Conservation (phyloP, 1,139 yeast species). For the Pichia kudriavzevii region DNA sequence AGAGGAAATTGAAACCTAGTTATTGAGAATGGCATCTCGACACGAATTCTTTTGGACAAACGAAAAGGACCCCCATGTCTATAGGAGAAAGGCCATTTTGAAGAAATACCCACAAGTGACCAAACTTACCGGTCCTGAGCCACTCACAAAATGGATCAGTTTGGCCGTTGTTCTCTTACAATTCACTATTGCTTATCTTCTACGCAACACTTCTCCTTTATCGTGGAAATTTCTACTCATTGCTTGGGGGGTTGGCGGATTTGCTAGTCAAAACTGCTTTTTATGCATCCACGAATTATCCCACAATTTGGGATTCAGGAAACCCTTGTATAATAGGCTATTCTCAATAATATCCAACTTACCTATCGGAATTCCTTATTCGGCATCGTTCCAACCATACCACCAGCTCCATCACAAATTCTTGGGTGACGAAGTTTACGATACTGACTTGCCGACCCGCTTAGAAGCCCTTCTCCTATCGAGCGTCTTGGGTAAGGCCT, state of each 20-base stretch:
- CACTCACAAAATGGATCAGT: slow-evolving; percentile 72
- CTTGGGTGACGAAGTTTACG: slow-evolving; percentile 77
- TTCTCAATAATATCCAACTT: slow-evolving; percentile 72
- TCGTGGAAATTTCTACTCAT: slow-evolving; percentile 48
- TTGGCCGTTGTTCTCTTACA: slow-evolving; percentile 58
- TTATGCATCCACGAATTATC: slow-evolving; percentile 83
- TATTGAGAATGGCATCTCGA: too few species aligned
- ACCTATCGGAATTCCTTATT: slow-evolving; percentile 85
- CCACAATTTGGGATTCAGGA: slow-evolving; percentile 80
- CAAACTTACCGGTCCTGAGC: slow-evolving; percentile 80
- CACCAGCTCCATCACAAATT: slow-evolving; percentile 89
- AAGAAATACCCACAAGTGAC: slow-evolving; percentile 72
- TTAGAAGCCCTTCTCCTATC: slow-evolving; percentile 70
- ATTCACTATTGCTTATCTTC: slow-evolving; percentile 49
- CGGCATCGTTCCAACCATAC: slow-evolving; percentile 87
- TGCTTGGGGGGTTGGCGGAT: slow-evolving; percentile 80
- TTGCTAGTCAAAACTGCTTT: slow-evolving; percentile 75
- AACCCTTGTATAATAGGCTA: slow-evolving; percentile 67
- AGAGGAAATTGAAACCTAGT: too few species aligned
- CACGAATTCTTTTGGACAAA: slow-evolving; percentile 77
- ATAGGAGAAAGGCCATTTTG: slow-evolving; percentile 65
- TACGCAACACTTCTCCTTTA: slow-evolving; percentile 49
- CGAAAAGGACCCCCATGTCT: slow-evolving; percentile 73
- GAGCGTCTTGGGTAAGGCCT: slow-evolving; percentile 77
- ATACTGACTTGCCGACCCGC: slow-evolving; percentile 80